Percentiles rank a stretch among this genome's conserved stretches.
phyloP scores from a whole-genome alignment of 805 yeast genomes.

The Nakazawaea anatomiae region DNA sequence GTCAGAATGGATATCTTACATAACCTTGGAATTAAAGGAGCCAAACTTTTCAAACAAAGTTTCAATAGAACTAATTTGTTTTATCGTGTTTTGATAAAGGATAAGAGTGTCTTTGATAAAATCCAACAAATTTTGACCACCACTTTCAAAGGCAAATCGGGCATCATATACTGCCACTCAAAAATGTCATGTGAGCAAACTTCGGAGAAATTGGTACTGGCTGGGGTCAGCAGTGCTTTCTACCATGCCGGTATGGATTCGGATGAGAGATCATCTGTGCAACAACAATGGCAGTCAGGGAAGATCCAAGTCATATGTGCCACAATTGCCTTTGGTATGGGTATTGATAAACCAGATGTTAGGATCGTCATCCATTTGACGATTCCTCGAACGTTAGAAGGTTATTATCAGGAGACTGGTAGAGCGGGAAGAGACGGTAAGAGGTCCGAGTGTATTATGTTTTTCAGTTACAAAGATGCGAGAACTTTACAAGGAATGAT shows the following conservation, averaged over 20 bases:
- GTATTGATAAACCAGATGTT: constrained; percentile 95
- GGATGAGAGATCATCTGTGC: constrained; percentile 67
- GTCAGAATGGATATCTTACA: constrained; percentile 83
- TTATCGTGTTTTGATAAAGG: constrained; percentile 72
- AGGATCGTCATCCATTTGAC: constrained; percentile 86
- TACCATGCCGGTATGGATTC: constrained; percentile 96
- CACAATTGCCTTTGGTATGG: constrained; percentile 98
- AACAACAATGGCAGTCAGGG: constrained; percentile 75
- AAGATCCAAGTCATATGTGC: constrained; percentile 81
- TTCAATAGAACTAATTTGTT: constrained; percentile 83
- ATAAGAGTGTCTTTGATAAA: constrained; percentile 47
- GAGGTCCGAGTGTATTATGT: constrained; percentile 76
- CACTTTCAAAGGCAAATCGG: constrained; percentile 56
- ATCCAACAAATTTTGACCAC: constrained; percentile 49
- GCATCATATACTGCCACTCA: constrained; percentile 92
- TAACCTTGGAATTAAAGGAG: constrained; percentile 58
- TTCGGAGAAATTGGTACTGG: constrained; percentile 47
- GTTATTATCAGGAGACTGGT: constrained; percentile 97
- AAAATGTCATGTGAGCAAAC: constrained; percentile 84
- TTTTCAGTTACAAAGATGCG: constrained; percentile 76
- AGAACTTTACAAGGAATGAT: constrained; percentile 71
- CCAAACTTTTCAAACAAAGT: constrained; percentile 76
- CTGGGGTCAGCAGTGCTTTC: constrained; percentile 63
- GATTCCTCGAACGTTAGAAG: constrained; percentile 86
- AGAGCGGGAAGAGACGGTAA: constrained; percentile 97